A percentile compares a stretch with the other conserved stretches of the same genome.
phyloP scores from a whole-genome alignment of 306 rosid genomes.

The Cucurbita moschata region DNA sequence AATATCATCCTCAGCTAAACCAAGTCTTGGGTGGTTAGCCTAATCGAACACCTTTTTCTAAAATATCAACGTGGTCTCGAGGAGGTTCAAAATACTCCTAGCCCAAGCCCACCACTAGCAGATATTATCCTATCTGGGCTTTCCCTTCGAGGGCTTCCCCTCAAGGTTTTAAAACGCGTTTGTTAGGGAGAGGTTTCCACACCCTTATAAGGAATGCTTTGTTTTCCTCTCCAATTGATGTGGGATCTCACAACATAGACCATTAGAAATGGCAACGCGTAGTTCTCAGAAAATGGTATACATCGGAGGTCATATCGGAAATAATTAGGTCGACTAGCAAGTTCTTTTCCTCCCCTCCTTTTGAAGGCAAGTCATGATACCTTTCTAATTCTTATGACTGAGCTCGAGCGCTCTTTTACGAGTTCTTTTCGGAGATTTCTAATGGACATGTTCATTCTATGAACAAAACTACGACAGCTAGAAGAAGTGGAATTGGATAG shows the following conservation, averaged over 20 bases:
- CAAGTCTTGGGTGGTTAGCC: neutral
- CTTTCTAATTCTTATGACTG: neutral
- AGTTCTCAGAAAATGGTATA: neutral
- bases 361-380: neutral
- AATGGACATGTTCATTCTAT: neutral
- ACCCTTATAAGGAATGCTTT: too few relatives aligned
- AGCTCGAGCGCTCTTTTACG: neutral
- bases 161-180: too few relatives aligned
- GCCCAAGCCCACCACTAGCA: too few relatives aligned
- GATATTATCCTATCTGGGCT: too few relatives aligned
- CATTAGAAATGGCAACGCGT: neutral
- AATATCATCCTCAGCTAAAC: neutral
- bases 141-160: too few relatives aligned
- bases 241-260: neutral
- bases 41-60: too few relatives aligned
- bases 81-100: too few relatives aligned
- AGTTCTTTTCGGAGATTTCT: neutral
- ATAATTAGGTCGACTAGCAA: neutral
- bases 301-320: neutral
- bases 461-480: neutral
- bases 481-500: neutral
- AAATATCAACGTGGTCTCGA: too few relatives aligned
- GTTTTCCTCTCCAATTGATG: too few relatives aligned
- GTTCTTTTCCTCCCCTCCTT: neutral
- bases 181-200: too few relatives aligned